Percentiles rank a stretch among this genome's conserved stretches.
Evolutionary conservation across 306 rosid genomes (phyloP).

Genomic region (Vachellia collinsii): DNA sequence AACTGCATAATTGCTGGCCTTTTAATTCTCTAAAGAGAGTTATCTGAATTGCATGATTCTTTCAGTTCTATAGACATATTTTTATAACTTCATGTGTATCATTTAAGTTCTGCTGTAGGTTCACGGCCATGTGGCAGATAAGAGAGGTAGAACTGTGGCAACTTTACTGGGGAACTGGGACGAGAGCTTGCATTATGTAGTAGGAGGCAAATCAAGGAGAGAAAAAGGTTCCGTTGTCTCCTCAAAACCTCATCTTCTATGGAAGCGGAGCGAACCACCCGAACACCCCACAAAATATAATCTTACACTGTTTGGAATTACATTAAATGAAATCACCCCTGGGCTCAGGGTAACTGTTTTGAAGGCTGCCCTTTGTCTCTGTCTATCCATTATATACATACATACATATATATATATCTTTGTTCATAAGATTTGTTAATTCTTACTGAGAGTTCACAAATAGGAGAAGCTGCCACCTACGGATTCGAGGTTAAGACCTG

Average conservation of each 20-base stretch:
- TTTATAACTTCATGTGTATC: constrained; percentile 37
- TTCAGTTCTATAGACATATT: constrained; percentile 27
- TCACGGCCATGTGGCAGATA: constrained; percentile 80
- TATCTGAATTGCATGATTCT: constrained; percentile 10
- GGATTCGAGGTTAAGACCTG: constrained; percentile 97
- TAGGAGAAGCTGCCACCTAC: constrained; percentile 97
- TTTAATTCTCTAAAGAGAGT: background rate
- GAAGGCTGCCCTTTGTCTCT: background rate
- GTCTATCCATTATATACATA: background rate
- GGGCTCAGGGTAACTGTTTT: constrained; percentile 63
- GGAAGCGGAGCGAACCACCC: constrained; percentile 68
- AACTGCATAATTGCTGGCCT: background rate
- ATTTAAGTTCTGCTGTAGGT: constrained; percentile 60
- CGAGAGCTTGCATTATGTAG: constrained; percentile 71
- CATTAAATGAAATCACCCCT: constrained; percentile 79
- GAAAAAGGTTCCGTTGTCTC: constrained; percentile 62
- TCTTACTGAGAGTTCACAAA: constrained; percentile 36
- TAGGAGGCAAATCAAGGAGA: constrained; percentile 66
- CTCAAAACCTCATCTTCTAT: constrained; percentile 63
- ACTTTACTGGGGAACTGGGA: constrained; percentile 93
- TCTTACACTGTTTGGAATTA: constrained; percentile 75
- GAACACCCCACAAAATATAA: constrained; percentile 72
- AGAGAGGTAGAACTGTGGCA: constrained; percentile 69
- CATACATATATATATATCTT: background rate
- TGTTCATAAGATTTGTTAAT: background rate